A percentile compares a stretch with the other conserved stretches of the same genome.
phyloP scores from a whole-genome alignment of 148 eudicot species.

The Amaranthus cruentus region DNA sequence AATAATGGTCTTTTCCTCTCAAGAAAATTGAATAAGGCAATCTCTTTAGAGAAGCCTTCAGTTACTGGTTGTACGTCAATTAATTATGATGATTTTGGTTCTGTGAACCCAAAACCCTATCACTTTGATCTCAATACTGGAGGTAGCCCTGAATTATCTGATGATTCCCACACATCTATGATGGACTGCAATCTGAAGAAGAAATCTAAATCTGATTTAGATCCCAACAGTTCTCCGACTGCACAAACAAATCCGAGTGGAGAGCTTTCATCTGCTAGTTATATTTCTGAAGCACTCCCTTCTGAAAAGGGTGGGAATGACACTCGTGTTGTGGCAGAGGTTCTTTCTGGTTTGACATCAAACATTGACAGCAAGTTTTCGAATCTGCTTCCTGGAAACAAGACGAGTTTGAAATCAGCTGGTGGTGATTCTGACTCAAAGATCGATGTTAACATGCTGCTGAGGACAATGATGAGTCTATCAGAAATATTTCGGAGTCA shows the following conservation, averaged over 20 bases:
- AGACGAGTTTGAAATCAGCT: background rate
- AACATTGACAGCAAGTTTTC: slow-evolving; percentile 4
- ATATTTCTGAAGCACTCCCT: slow-evolving; percentile 8
- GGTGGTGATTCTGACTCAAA: background rate
- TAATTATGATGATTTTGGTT: slow-evolving; percentile 19
- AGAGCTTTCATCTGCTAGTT: slow-evolving; percentile 13
- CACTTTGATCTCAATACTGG: slow-evolving; percentile 22
- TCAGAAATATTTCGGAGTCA: slow-evolving; percentile 55
- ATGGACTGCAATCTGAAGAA: slow-evolving; percentile 23
- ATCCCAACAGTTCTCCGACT: slow-evolving; percentile 9
- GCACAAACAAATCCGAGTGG: slow-evolving; percentile 24
- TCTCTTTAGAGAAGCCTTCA: slow-evolving; percentile 22
- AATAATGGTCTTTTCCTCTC: slow-evolving; percentile 16
- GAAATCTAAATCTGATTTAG: slow-evolving; percentile 24
- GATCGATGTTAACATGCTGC: slow-evolving; percentile 45
- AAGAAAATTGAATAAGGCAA: slow-evolving; percentile 18
- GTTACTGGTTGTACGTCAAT: slow-evolving; percentile 9
- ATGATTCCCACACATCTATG: slow-evolving; percentile 18
- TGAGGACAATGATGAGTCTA: slow-evolving; percentile 52
- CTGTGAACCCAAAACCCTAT: slow-evolving; percentile 12
- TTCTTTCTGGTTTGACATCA: slow-evolving; percentile 3
- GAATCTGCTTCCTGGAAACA: background rate
- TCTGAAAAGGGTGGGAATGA: slow-evolving; percentile 5
- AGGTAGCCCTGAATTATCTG: slow-evolving; percentile 23
- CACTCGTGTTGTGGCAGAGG: background rate